These are phyloP conservation scores for Barnettozyma salicaria DNA, from an alignment of 805 yeast genomes.

Conservation along the genomic window DNA sequence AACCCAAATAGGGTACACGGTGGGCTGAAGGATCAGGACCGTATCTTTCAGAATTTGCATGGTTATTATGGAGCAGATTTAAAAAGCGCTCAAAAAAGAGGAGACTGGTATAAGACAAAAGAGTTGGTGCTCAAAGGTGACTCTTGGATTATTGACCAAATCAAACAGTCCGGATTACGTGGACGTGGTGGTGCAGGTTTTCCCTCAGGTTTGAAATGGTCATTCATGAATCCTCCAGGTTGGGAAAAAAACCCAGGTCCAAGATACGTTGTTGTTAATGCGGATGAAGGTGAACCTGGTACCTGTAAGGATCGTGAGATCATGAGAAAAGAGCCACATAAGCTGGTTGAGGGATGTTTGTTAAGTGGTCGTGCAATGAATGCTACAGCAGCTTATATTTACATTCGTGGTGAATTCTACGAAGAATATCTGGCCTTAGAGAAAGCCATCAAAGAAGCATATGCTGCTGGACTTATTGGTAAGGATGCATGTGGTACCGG, in stretches of 20 bases:
- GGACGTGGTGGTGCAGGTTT: constrained; percentile 95
- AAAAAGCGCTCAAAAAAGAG: constrained; percentile 69
- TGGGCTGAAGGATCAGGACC: constrained; percentile 74
- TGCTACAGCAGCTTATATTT: constrained; percentile 88
- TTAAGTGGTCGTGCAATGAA: constrained; percentile 90
- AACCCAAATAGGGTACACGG: constrained; percentile 56
- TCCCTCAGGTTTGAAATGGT: constrained; percentile 89
- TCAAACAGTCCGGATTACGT: constrained; percentile 77
- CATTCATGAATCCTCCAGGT: constrained; percentile 92
- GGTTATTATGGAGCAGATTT: constrained; percentile 70
- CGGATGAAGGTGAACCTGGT: constrained; percentile 95
- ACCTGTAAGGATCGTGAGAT: constrained; percentile 91
- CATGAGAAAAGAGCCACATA: constrained; percentile 87
- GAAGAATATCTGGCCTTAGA: constrained; percentile 72
- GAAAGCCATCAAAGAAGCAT: constrained; percentile 82
- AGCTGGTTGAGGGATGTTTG: constrained; percentile 86
- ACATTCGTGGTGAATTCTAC: constrained; percentile 87
- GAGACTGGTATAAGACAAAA: constrained; percentile 90
- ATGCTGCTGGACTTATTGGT: constrained; percentile 73
- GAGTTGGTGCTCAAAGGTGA: constrained; percentile 80
- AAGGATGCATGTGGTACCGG: constrained; percentile 86
- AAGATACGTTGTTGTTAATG: constrained; percentile 81
- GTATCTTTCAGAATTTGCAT: constrained; percentile 82
- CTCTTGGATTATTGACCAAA: constrained; percentile 84
- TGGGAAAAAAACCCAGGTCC: constrained; percentile 93